Evolutionary conservation across 1,139 yeast genomes (phyloP), one percentile per base, ranked within the genome.

Genomic region (Protomyces lactucae-debilis): DNA sequence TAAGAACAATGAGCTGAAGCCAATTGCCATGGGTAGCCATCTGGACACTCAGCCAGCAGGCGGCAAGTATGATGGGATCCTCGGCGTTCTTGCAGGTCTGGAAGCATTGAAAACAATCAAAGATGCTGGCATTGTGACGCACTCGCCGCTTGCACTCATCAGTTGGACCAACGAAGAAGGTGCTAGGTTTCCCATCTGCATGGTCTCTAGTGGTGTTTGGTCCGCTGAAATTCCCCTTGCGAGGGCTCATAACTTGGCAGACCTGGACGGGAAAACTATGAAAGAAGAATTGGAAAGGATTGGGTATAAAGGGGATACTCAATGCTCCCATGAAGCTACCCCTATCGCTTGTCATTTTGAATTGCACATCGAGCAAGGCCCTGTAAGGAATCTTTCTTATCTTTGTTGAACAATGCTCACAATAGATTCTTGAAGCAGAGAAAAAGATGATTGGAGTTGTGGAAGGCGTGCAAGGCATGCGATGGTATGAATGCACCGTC

Each of bases 151-250:
- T 64, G 85, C 86, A 3, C 79, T 84, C 8, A 79, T 86, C 55
- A 79, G 83, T 71, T 86, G 92, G 92, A 84, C 86, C 71, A 86
- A 86, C 71, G 92, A 86, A 72, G 92, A 86, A 76, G 92, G 92
- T 55, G 90, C 91, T 0, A 75, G 92, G 60, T 86, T 86, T 71
- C 88, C 91, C 5, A 78, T 82, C 74, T 80, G 86, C 52, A 80
- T 84, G 74, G 83, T 85, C 80, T 81, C 87, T 0, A 82, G 86
- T 9, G 80, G 85, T 12, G 88, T 85, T 1, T 86, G 88, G 88
- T 83, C 88, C 0, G 87, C 81, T 6, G 72, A 76, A 23, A 72
- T 78, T 52, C 70, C 78, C 1, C 75, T 80, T 66, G 82, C 85
- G 64, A 79, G 79, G 2, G 81, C 82, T 4, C 83, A 84, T 68